phyloP scores from a whole-genome alignment of 805 yeast genomes.

The Hagleromyces aurorensis region DNA sequence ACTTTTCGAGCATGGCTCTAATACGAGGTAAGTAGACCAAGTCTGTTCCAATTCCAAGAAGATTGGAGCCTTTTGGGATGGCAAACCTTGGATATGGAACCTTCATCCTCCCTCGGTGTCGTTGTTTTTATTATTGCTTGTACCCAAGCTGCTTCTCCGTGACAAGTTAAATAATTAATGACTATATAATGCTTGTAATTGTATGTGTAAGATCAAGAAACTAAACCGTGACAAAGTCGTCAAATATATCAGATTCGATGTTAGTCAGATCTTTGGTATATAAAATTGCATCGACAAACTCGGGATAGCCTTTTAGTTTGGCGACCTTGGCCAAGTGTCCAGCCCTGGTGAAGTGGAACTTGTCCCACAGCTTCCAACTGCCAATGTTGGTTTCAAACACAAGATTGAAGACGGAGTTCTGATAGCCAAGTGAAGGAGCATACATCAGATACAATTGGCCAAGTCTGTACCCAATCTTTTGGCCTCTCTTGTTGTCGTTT shows the following conservation, averaged over 20 bases:
- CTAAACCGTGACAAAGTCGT: conserved; percentile 17
- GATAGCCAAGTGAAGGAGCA: conserved; percentile 76
- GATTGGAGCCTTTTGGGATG: conserved; percentile 2
- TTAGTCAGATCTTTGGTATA: conserved; percentile 56
- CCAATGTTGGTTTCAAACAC: conserved; percentile 79
- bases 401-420: conserved; percentile 76
- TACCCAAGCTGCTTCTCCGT: conserved; percentile 1
- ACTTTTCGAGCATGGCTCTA: conserved; percentile 11
- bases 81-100: not conserved
- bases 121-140: not conserved
- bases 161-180: too few relatives aligned
- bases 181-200: too few relatives aligned
- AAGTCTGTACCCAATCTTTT: conserved; percentile 59
- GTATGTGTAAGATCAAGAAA: conserved; percentile 1
- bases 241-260: conserved; percentile 21
- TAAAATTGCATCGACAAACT: conserved; percentile 67
- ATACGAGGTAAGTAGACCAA: conserved; percentile 26
- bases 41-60: conserved; percentile 26
- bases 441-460: conserved; percentile 59
- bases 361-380: conserved; percentile 73
- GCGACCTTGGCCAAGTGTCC: conserved; percentile 75
- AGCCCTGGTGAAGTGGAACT: conserved; percentile 69
- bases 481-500: conserved; percentile 48
- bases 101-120: not conserved
- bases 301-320: conserved; percentile 51